Evolutionary conservation across 139 green algal genomes (phyloP), one percentile per base, ranked within the genome.

Genomic region (Astrephomene gubernaculifera): DNA sequence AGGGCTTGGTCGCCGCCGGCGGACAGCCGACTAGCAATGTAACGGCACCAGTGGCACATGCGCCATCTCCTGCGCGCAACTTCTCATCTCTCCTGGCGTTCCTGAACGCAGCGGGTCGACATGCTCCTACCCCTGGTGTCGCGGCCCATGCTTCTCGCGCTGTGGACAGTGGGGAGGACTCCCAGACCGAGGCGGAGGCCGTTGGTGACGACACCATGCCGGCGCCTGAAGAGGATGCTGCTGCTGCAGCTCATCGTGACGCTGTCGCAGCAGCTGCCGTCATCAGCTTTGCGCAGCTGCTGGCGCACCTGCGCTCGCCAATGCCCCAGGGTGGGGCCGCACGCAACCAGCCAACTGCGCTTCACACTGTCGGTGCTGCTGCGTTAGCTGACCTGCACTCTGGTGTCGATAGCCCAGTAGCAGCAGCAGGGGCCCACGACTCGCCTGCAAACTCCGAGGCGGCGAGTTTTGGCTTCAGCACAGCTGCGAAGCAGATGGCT

Each of bases 381-480:
- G 61, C 39, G 22, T 17, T 70, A 21, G n/a, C n/a, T n/a, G n/a
- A 9, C 19, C 38, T 70, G n/a, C 61, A 27, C 4, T 3, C 61
- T 31, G 33, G n/a, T 9, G 9, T 67, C 6, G 71, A 79, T 49
- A 67, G 45, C 33, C 71, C 71, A 10, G 24, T 63, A 2, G 24
- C 70, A 1, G 41, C 41, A 22, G 5, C 33, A 19, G 73, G 36
- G 12, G n/a, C 22, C 14, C 53, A 71, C 24, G 60, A 83, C 76
- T 83, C 76, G 0, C 76, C 76, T 14, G 76, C 76, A 33, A 68
- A 33, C 17, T 73, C 60, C 29, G 76, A 83, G 31, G 76, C 76
- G 14, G 63, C 63, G 6, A 75, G 43, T 21, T 84, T 84, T 17
- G 78, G 78, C 43, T 84, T 84, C 78, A 84, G 78, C 60, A 84